phyloP scores from a whole-genome alignment of 2,329 filamentous ascomycete genomes.

The Aureobasidium sp. region DNA sequence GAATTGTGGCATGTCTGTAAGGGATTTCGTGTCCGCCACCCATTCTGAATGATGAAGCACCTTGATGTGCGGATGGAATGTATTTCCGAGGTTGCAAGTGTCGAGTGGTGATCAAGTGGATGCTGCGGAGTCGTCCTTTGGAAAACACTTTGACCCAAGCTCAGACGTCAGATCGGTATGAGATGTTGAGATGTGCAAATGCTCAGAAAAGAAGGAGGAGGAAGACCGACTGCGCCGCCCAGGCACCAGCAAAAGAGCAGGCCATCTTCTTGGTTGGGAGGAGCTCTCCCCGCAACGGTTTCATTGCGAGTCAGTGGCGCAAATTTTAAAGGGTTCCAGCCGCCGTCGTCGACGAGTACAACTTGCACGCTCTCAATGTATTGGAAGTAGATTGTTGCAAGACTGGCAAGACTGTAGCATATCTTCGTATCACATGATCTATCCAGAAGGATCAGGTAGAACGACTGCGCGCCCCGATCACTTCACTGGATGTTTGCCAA shows the following conservation, averaged over 20 bases:
- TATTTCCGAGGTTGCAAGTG: neutral
- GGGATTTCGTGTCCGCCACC: constrained; percentile 9
- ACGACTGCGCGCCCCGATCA: no score
- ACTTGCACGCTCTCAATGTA: neutral
- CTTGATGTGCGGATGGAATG: neutral
- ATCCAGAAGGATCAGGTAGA: no score
- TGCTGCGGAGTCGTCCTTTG: neutral
- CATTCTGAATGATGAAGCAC: constrained; percentile 1
- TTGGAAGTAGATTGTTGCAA: neutral
- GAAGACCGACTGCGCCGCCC: neutral
- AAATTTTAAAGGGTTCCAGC: neutral
- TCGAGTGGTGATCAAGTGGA: neutral
- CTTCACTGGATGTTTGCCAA: no score
- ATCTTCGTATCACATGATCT: no score
- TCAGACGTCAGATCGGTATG: neutral
- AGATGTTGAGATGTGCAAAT: neutral
- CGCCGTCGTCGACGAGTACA: neutral
- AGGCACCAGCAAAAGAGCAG: constrained; percentile 2
- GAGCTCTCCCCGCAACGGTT: constrained; percentile 11
- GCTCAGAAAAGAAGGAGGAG: neutral
- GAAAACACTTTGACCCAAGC: neutral
- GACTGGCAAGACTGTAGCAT: no score
- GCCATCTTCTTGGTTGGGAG: neutral
- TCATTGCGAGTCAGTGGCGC: constrained; percentile 12
- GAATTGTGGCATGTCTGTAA: neutral